These are phyloP conservation scores for Pythium sp. DNA, from an alignment of 352 stramenopile genomes.

Conservation along the genomic window DNA sequence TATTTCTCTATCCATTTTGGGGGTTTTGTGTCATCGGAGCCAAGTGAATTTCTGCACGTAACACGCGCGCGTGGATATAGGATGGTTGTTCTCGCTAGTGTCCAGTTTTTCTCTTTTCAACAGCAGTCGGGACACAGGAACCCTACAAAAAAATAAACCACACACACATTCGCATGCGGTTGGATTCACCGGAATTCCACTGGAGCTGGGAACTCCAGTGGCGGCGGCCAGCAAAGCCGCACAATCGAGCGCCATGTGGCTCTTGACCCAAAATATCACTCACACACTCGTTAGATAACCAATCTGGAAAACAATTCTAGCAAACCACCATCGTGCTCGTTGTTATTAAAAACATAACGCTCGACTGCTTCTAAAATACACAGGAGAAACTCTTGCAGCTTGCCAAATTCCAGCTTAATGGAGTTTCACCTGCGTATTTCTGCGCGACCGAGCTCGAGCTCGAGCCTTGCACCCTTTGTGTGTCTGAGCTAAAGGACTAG, in stretches of 20 bases:
- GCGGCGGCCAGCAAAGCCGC: neutral
- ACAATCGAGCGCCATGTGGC: neutral
- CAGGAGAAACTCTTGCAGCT: neutral
- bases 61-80: neutral
- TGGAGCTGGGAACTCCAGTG: neutral
- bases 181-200: neutral
- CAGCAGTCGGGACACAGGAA: neutral
- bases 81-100: no score
- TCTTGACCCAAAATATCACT: neutral
- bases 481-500: no score
- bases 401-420: neutral
- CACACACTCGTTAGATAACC: neutral
- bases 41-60: neutral
- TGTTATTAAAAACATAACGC: neutral
- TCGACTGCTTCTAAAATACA: neutral
- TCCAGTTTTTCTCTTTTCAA: neutral
- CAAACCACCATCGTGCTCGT: neutral
- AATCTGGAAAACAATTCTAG: neutral
- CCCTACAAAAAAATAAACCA: neutral
- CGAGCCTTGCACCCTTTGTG: no score
- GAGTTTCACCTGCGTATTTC: neutral
- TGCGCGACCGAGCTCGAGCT: no score
- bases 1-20: neutral
- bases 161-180: neutral
- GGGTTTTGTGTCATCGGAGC: neutral